Evolutionary conservation across 2,329 filamentous ascomycete genomes (phyloP), one percentile per base, ranked within the genome.

Genomic region (Periconia sp.): DNA sequence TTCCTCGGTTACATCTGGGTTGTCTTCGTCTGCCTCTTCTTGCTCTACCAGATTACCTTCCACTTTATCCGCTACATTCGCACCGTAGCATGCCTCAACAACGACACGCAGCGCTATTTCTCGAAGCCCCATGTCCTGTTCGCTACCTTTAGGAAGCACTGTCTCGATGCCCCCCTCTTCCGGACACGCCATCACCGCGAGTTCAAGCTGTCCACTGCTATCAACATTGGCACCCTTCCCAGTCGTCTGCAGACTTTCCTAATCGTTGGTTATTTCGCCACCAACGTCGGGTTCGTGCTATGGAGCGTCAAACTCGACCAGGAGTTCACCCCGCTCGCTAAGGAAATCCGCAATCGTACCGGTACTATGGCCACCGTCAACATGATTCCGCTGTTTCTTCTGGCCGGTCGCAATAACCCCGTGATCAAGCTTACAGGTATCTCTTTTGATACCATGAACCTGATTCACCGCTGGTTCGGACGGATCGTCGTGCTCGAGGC

Each of bases 381-480:
- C 74, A 88, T 92, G 87, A 78, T 86, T 47, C 88, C 88, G 1
- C 74, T 92, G 4, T 87, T 91, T 70, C 68, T 91, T 36, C 77
- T 91, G 66, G 86, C 87, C 33, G 84, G 85, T 29, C 80, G 88
- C 57, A 92, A 91, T 73, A 92, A 92, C 71, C 87, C 87, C 16
- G 76, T 92, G 52, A 89, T 92, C 63, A 76, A 77, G 48, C 74
- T 87, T 53, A 77, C 89, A 39, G 83, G 84, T 48, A 84, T 92
- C 52, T 88, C 86, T 4, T 92, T 91, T 67, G 88, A 92, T 68
- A 89, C 86, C 1, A 91, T 88, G 77, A 92, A 92, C 73, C 72
- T 92, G 48, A 76, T 92, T 44, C 88, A 92, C 70, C 82, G 88
- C 49, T 92, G 88, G 88, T 80, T 90, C 50, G 88, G 88, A 56